phyloP scores from a whole-genome alignment of 2,329 filamentous ascomycete species.

The Fusarium longipes region DNA sequence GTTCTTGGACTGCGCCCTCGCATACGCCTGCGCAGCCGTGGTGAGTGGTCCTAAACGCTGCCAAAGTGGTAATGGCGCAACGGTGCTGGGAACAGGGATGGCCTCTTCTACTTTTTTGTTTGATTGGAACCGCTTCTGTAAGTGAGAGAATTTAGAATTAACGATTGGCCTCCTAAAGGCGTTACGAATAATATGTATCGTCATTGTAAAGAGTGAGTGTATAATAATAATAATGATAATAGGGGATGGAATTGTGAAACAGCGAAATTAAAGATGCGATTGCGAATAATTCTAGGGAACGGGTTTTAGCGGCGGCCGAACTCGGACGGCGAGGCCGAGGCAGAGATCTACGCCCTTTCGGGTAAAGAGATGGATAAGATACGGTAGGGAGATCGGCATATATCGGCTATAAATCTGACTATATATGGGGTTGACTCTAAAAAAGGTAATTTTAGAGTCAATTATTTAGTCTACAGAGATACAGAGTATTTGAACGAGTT shows the following conservation, averaged over 20 bases:
- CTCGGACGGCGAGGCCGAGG: conserved; percentile 36
- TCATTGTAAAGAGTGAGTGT: conserved; percentile 17
- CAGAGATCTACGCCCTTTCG: not conserved
- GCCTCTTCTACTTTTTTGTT: conserved; percentile 34
- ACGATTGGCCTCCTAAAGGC: conserved; percentile 25
- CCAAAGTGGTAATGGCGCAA: conserved; percentile 60
- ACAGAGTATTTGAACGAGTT: not conserved
- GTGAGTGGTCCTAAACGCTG: conserved; percentile 69
- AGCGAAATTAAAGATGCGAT: conserved; percentile 18
- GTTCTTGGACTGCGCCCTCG: conserved; percentile 73
- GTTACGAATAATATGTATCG: conserved; percentile 36
- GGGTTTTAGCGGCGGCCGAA: conserved; percentile 29
- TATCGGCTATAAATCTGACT: conserved; percentile 33
- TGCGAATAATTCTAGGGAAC: not conserved
- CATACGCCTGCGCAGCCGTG: conserved; percentile 68
- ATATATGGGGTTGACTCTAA: not conserved
- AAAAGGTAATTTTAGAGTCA: conserved; percentile 50
- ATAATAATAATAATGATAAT: not conserved
- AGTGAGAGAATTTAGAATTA: conserved; percentile 16
- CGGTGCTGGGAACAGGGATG: conserved; percentile 31
- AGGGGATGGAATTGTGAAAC: conserved; percentile 3
- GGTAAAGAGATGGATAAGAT: conserved; percentile 18
- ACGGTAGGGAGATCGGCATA: conserved; percentile 17
- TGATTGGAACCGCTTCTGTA: conserved; percentile 37
- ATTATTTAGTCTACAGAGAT: no score